Evolutionary conservation across 768 basidiomycete genomes (phyloP).

Genomic region (Agrocybe praecox): DNA sequence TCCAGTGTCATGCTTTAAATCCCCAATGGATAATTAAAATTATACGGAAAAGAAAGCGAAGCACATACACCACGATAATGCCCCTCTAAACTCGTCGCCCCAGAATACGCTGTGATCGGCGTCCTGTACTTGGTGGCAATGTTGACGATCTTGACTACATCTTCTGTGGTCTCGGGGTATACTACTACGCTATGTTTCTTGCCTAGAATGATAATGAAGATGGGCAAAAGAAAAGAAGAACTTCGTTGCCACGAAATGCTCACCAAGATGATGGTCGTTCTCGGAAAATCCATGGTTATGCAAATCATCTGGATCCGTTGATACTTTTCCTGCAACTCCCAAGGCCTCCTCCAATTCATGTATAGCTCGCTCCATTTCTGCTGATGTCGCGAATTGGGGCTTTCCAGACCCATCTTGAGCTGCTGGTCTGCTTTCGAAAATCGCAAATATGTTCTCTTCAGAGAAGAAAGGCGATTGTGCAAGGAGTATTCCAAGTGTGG

Average conservation of each 20-base stretch:
- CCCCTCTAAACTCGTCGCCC: constrained; percentile 83
- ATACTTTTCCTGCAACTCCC: constrained; percentile 34
- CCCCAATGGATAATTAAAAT: not conserved
- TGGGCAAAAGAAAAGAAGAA: not conserved
- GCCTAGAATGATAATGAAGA: too few relatives aligned
- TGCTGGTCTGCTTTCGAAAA: not conserved
- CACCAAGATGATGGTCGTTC: constrained; percentile 55
- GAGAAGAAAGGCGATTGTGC: constrained; percentile 3
- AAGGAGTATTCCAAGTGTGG: constrained; percentile 1
- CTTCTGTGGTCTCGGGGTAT: constrained; percentile 71
- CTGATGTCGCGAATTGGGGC: constrained; percentile 48
- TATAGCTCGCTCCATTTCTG: constrained; percentile 58
- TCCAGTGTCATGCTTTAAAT: constrained; percentile 40
- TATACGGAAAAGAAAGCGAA: not conserved
- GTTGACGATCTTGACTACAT: constrained; percentile 79
- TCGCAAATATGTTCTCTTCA: not conserved
- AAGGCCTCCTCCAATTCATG: constrained; percentile 47
- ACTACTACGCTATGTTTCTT: constrained; percentile 60
- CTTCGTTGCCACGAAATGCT: constrained; percentile 10
- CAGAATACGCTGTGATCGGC: constrained; percentile 79
- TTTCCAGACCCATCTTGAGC: not conserved
- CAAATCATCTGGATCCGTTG: constrained; percentile 55
- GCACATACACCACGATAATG: constrained; percentile 64
- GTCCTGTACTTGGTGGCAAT: constrained; percentile 74
- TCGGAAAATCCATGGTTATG: constrained; percentile 56